Evolutionary conservation across 352 stramenopile species (phyloP), one percentile per base, ranked within the genome.

Genomic region (Paralagenidium karlingii): DNA sequence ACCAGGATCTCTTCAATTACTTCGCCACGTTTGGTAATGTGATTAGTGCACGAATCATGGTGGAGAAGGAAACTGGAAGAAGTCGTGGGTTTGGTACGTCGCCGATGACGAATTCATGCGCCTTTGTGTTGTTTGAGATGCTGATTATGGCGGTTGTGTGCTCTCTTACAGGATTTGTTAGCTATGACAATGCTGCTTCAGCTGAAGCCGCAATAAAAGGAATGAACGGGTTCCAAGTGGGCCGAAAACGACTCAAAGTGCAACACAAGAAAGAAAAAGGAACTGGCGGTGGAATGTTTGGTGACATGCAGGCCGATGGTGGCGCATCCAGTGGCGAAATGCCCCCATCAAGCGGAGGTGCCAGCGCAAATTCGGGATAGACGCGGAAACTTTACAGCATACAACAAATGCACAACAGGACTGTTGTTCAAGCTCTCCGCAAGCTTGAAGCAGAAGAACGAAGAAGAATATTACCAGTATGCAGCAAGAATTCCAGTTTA

Each of bases 161-260:
- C n/a, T n/a, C n/a, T n/a, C 25, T 24, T 28, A n/a, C 29, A 91
- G 93, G 93, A 43, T 98, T 98, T 71, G 91, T 98, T 46, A 96
- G 82, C 55, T 98, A 96, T 52, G 91, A 97, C 68, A 94, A 80
- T 45, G 71, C 74, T 45, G 71, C 88, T 30, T 90, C 87, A 12
- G 90, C 91, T 36, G 83, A 95, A 20, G 59, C 79, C 12, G 91
- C 94, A 5, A 98, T 98, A 48, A 86, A 95, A 53, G 71, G 85
- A 47, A 86, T 98, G 65, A 97, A 98, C 68, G 90, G 90, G 34
- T 97, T 86, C 68, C 80, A 97, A 63, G 86, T 98, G 51, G 86
- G 90, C 30, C 91, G 93, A 50, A 98, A 98, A 58, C 81, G 88
- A 39, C 69, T 98, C 34, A 97, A 97, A 68, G 94, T 98, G 46